Evolutionary conservation across 2,329 filamentous ascomycete genomes (phyloP), one percentile per base, ranked within the genome.

Genomic region (Alternaria brassicicola): DNA sequence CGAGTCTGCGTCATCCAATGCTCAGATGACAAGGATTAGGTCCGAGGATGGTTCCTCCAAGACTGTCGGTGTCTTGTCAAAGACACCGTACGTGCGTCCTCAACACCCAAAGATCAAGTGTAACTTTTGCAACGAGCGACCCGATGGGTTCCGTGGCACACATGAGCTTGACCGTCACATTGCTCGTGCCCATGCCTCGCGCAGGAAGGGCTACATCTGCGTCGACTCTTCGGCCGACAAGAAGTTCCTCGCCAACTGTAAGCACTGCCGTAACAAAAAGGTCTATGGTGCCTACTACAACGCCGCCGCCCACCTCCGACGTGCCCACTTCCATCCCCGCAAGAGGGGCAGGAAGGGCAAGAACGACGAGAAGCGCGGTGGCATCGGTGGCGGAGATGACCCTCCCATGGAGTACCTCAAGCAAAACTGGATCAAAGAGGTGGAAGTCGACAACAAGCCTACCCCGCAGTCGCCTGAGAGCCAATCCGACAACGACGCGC

Each of bases 281-380:
- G 85, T 86, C 57, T 98, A 98, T 68, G 90, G 90, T 3, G 91
- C 91, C 15, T 95, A 97, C 79, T 97, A 98, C 79, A 98, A 98
- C 70, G 94, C 93, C 0, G 93, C 93, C 0, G 94, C 93, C 0
- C 94, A 98, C 74, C 84, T 98, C 8, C 86, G 93, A 39, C 88
- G 94, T 48, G 89, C 90, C 0, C 94, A 98, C 75, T 98, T 97
- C 82, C 91, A 90, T 72, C 89, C 86, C 1, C 83, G 85, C 65
- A 85, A 86, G 72, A 80, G 84, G 21, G 86, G 85, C 8, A 78
- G 85, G 47, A 80, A 80, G 67, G 82, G 83, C 45, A 86, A 85
- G 70, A 83, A 84, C 56, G 84, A 84, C 61, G 84, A 87, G 75
- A 83, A 84, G 66, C 80, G 86, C 46, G 85, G 85, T 47, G 86